Evolutionary conservation across 768 basidiomycete genomes (phyloP).

Genomic region (Exidia glandulosa): DNA sequence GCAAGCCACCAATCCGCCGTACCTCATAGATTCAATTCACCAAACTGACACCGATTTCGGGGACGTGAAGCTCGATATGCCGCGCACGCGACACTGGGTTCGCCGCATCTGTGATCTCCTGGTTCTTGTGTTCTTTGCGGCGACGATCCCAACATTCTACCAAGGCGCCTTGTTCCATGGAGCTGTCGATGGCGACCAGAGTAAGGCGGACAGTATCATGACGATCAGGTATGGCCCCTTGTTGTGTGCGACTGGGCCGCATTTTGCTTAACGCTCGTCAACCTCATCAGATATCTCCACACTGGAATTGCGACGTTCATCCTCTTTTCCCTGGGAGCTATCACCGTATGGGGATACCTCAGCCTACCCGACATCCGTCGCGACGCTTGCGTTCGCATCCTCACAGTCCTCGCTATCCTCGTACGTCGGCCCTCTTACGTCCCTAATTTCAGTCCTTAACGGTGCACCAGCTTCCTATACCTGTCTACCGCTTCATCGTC

Average conservation of each 20-base stretch:
- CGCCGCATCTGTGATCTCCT: not conserved
- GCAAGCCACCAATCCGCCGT: not conserved
- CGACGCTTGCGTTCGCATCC: not conserved
- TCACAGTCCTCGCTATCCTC: not conserved
- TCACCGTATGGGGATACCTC: not conserved
- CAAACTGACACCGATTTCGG: not conserved
- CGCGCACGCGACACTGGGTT: not conserved
- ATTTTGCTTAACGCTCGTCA: too few relatives aligned
- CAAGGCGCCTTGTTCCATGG: too few relatives aligned
- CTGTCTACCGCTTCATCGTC: not conserved
- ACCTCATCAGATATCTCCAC: not conserved
- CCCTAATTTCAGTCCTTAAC: not conserved
- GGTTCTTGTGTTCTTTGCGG: not conserved
- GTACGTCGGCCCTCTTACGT: not conserved
- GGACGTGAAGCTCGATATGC: not conserved
- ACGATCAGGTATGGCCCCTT: too few relatives aligned
- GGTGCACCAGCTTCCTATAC: not conserved
- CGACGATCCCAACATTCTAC: too few relatives aligned
- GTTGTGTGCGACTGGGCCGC: too few relatives aligned
- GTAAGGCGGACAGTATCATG: too few relatives aligned
- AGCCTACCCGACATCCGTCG: not conserved
- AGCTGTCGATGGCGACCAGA: too few relatives aligned
- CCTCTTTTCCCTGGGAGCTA: not conserved
- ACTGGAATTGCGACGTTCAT: not conserved
- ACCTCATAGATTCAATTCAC: not conserved